phyloP scores from a whole-genome alignment of 768 basidiomycete species.

The Boletus sensibilis region DNA sequence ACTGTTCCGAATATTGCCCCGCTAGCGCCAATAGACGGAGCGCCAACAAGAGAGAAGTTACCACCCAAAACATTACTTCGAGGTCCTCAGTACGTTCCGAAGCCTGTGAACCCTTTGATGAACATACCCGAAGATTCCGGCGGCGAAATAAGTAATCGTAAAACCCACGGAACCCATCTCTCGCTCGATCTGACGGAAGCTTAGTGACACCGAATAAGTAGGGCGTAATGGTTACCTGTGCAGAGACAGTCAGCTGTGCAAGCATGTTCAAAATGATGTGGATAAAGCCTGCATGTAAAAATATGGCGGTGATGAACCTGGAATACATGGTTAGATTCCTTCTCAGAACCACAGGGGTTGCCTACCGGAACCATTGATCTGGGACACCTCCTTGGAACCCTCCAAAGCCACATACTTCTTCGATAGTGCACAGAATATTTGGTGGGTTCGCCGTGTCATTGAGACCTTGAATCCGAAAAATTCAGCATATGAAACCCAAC shows the following conservation, averaged over 20 bases:
- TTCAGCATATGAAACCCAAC: constrained; percentile 12
- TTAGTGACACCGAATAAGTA: neutral
- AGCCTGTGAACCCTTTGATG: neutral
- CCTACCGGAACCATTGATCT: constrained; percentile 56
- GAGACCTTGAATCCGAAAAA: constrained; percentile 47
- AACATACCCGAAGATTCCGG: constrained; percentile 86
- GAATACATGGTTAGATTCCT: constrained; percentile 30
- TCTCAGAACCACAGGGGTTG: constrained; percentile 41
- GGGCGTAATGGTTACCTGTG: constrained; percentile 49
- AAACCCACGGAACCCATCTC: constrained; percentile 92
- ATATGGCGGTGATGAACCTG: constrained; percentile 86
- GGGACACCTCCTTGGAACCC: constrained; percentile 52
- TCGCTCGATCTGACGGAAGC: constrained; percentile 64
- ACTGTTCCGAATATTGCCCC: constrained; percentile 91
- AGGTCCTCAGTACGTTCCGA: constrained; percentile 1
- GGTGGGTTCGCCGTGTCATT: constrained; percentile 85
- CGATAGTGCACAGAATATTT: constrained; percentile 66
- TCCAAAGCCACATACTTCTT: constrained; percentile 87
- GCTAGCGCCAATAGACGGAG: constrained; percentile 88
- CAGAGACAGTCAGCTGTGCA: constrained; percentile 77
- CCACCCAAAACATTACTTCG: constrained; percentile 82
- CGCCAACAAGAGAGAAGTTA: constrained; percentile 86
- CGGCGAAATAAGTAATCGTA: constrained; percentile 80
- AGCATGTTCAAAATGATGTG: constrained; percentile 90
- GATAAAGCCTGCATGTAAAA: constrained; percentile 94